Base-by-base conservation (phyloP, 2,329 filamentous ascomycete species). In the Chalara sp. region DNA sequence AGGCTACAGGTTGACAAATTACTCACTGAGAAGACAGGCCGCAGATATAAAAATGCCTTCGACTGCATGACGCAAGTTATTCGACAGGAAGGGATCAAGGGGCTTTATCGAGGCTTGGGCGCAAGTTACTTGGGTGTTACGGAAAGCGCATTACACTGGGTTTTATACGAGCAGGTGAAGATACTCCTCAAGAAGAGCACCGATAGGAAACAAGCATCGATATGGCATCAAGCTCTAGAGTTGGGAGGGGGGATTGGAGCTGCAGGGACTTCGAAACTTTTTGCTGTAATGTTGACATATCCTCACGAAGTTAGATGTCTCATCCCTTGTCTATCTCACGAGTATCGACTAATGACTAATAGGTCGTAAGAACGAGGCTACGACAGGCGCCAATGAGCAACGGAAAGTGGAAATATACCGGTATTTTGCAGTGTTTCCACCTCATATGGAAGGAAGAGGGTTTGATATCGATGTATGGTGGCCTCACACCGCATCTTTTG, bases 51-150 rank as follows among this genome's bases (percentile, higher is more conserved):
- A 28, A 44, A 12, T 12, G 4, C 41, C 28, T 44, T 44, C 11
- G 41, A 44, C 4, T 44, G 41, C 28, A 44, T 28, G 41, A 44
- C 28, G 41, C 41, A 44, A 21, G 21, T 44, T 44, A 44, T 44
- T 4, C 41, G 41, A 21, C 41, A 44, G 21, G 41, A 44, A 21
- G 41, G 41, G 10, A 28, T 44, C 21, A 44, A 44, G 41, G 41
- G 41, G 41, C 2, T 44, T 29, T 44, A 44, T 44, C 10, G 41
- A 44, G 41, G 41, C 41, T 44, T 12, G 41, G 4, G 21, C 41
- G 41, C 41, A 44, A 44, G 41, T 44, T 44, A 44, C 41, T 44
- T 44, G 41, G 41, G 41, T 44, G 41, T 44, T 44, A 21, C 41
- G 21, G 41, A 44, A 44, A n/a, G 11, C 41, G 10, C 41, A 29